A percentile compares a stretch with the other conserved stretches of the same genome.
phyloP scores from a whole-genome alignment of 2,329 filamentous ascomycete species.

The Arthroderma uncinatum region DNA sequence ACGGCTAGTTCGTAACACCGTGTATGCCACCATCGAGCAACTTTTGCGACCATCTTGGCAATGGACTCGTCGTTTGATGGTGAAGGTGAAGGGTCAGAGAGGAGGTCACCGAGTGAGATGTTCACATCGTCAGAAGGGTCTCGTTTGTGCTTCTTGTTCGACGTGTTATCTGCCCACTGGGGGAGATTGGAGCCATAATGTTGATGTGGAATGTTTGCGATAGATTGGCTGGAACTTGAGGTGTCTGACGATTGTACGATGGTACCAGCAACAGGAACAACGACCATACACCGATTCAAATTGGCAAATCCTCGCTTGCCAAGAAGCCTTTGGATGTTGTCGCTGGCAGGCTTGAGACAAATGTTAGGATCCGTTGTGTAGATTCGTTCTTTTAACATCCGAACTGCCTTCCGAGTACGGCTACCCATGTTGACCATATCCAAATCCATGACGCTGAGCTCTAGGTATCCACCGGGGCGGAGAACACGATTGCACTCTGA shows the following conservation, averaged over 20 bases:
- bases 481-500: slow-evolving; percentile 41
- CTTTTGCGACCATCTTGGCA: slow-evolving; percentile 80
- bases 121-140: slow-evolving; percentile 29
- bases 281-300: slow-evolving; percentile 40
- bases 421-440: slow-evolving; percentile 43
- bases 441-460: slow-evolving; percentile 40
- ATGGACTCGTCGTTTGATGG: slow-evolving; percentile 69
- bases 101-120: slow-evolving; percentile 54
- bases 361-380: slow-evolving; percentile 33
- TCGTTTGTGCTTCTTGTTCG: slow-evolving; percentile 15
- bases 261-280: slow-evolving; percentile 38
- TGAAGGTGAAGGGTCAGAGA: slow-evolving; percentile 58
- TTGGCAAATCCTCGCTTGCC: slow-evolving; percentile 38
- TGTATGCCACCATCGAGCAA: slow-evolving; percentile 94
- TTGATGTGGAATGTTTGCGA: slow-evolving; percentile 17
- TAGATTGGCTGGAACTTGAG: slow-evolving; percentile 30
- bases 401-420: slow-evolving; percentile 35
- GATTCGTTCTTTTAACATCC: slow-evolving; percentile 37
- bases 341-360: slow-evolving; percentile 38
- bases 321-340: slow-evolving; percentile 38
- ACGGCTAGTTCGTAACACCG: slow-evolving; percentile 73
- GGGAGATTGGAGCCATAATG: slow-evolving; percentile 6
- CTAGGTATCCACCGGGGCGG: slow-evolving; percentile 39
- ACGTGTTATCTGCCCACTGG: slow-evolving; percentile 3
- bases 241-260: slow-evolving; percentile 34